Percentiles rank a stretch among this genome's conserved stretches.
Evolutionary conservation across 345 rosid species (phyloP).

Genomic region (Noccaea bulbosa): DNA sequence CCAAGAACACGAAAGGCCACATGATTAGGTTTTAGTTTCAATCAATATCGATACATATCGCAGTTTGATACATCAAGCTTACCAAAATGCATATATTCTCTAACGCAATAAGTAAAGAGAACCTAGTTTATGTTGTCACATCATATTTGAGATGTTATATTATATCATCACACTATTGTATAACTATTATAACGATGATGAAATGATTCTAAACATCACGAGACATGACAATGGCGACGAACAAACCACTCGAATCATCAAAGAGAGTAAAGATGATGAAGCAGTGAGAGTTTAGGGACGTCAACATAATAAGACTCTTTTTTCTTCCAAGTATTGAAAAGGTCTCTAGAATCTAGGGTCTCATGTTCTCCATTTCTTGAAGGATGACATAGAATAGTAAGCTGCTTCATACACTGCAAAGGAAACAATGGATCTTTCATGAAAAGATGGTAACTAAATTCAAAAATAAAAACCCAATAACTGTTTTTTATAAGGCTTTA

Average conservation of each 20-base stretch:
- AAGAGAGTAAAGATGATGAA: constrained; percentile 15
- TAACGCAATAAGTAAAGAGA: constrained; percentile 10
- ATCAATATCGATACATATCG: not conserved
- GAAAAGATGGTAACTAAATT: too few species aligned
- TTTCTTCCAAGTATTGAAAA: constrained; percentile 81
- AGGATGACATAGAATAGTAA: constrained; percentile 68
- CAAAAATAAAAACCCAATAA: too few species aligned
- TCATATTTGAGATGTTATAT: constrained; percentile 7
- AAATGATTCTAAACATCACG: constrained; percentile 11
- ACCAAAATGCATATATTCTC: constrained; percentile 7
- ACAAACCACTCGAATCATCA: constrained; percentile 26
- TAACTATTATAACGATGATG: not conserved
- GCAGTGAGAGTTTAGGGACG: constrained; percentile 14
- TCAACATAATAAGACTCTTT: constrained; percentile 55
- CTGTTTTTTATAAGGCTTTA: too few species aligned
- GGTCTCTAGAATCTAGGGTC: constrained; percentile 88
- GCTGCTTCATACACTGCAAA: constrained; percentile 79
- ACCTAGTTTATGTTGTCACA: constrained; percentile 13
- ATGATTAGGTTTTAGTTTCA: constrained; percentile 11
- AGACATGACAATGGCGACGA: not conserved
- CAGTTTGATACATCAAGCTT: not conserved
- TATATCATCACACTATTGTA: not conserved
- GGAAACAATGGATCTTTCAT: not conserved
- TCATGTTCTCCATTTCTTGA: constrained; percentile 82
- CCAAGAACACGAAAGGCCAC: constrained; percentile 34